Base-by-base conservation (phyloP, 2,329 filamentous ascomycete species). In the Rhynchosporium agropyri region DNA sequence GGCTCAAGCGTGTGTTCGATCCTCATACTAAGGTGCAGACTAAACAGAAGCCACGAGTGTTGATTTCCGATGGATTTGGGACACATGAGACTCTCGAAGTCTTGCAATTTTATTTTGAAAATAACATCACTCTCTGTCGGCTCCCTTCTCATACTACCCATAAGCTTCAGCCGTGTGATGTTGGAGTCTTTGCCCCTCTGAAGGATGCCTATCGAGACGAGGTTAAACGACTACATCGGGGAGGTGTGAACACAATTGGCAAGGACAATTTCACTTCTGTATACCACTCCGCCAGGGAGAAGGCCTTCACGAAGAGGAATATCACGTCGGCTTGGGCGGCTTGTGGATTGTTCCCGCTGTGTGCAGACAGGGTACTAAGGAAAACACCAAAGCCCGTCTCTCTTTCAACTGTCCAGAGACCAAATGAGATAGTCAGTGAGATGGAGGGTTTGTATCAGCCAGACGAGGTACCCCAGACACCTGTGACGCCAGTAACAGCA, bases 41-140 rank as follows among this genome's bases (percentile, higher is more conserved):
- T 61, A 67, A 74, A 26, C 38, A 67, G 7, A 74, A 70, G 61
- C 74, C 69, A 64, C 72, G 74, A 0, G 60, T 76, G 4, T 68
- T 77, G 26, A 75, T 77, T 28, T 74, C 63, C 28, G 70, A 78
- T 61, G 68, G 76, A 56, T 76, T 77, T 60, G 68, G 68, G 13
- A 74, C 71, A 15, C 72, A 78, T 59, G 69, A 77, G 62, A 74
- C 72, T 3, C 72, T 75, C n/a, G 69, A 77, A 65, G 53, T 68
- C 53, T 62, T 70, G 51, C 55, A 68, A 62, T 73, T 70, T 48
- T 72, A 63, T 63, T 69, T 70, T 42, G 60, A 69, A 45, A 69
- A 72, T 38, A 72, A 71, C 56, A 72, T 71, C 55, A 50, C 67
- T 42, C 63, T 70, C 3, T 69, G 60, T 67, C 63, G 62, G 50